Evolutionary conservation across 805 yeast genomes (phyloP), one percentile per base, ranked within the genome.

Genomic region (Kodamaea jinghongensis): DNA sequence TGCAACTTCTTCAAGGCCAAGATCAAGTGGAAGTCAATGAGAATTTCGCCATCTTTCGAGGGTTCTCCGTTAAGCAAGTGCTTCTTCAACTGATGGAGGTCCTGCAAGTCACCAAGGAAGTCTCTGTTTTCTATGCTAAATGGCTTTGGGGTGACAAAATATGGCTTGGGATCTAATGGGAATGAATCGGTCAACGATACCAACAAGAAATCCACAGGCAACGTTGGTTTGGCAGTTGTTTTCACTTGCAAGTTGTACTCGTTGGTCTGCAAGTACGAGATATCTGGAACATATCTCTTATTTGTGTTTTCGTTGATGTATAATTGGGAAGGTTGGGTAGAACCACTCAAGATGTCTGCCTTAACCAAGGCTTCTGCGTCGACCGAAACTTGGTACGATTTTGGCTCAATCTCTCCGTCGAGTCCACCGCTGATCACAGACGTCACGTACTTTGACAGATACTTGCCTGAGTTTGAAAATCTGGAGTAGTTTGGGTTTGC

Each of bases 131-230:
- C 95, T 58, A 90, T 77, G 2, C 93, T 81, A 65, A 87, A 90
- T 3, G 63, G 58, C 15, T 35, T 32, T 25, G 55, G 57, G 0
- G 71, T 52, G 6, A 59, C 59, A 60, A 86, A 84, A 44, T 67
- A 47, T 2, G 86, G 81, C 4, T 48, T 55, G 0, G 81, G 73
- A 0, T 70, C 66, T 46, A 80, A 76, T 1, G 96, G 96, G 74
- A 93, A 91, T 2, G 98, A 96, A 60, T 93, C 98, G 4, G 95
- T 83, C 46, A 91, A 65, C 2, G 96, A 82, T 1, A 91, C 95
- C 38, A 93, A 63, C 95, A 57, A 46, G 36, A 50, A 57, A 38
- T 57, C 62, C 6, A 57, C 58, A 2, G 62, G 62, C 25, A 57
- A 55, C 2, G 58, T 52, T 3, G 62, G 62, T 41, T 56, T 56